phyloP scores from a whole-genome alignment of 2,329 filamentous ascomycete species.

The Claviceps cyperi region DNA sequence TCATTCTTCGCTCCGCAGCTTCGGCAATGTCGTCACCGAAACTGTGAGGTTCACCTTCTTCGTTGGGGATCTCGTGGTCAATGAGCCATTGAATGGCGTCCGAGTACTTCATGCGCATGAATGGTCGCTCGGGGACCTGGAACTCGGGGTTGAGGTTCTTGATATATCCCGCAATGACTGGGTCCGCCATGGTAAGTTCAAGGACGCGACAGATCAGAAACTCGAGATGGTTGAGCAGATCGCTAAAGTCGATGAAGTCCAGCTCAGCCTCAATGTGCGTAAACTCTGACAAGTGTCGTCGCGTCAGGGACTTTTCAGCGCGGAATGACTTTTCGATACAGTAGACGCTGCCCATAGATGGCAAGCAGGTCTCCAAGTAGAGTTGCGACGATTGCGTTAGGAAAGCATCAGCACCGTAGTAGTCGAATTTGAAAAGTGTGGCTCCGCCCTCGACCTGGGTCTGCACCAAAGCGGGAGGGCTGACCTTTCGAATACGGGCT shows the following conservation, averaged over 20 bases:
- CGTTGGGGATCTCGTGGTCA: constrained; percentile 82
- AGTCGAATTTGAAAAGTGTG: constrained; percentile 79
- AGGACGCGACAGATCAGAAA: constrained; percentile 76
- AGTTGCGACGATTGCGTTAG: constrained; percentile 94
- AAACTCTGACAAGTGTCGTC: constrained; percentile 90
- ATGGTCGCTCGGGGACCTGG: constrained; percentile 65
- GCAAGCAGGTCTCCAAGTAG: constrained; percentile 89
- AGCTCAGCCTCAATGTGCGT: constrained; percentile 93
- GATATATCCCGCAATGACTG: constrained; percentile 56
- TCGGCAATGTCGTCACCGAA: constrained; percentile 98
- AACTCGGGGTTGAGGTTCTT: constrained; percentile 87
- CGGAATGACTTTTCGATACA: constrained; percentile 98
- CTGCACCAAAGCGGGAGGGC: constrained; percentile 81
- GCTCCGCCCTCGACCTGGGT: constrained; percentile 89
- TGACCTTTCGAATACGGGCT: constrained; percentile 65
- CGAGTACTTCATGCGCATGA: constrained; percentile 86
- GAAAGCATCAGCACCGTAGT: constrained; percentile 83
- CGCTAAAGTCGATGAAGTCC: constrained; percentile 86
- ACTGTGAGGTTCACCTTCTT: constrained; percentile 75
- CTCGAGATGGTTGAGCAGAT: constrained; percentile 79
- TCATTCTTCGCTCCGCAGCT: constrained; percentile 93
- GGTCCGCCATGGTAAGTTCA: constrained; percentile 60
- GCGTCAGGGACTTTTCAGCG: constrained; percentile 87
- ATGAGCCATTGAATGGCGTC: constrained; percentile 92
- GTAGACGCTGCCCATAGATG: constrained; percentile 86